Evolutionary conservation across 1,139 yeast species (phyloP), one percentile per base, ranked within the genome.

Genomic region (Insectozyma bohioensis): DNA sequence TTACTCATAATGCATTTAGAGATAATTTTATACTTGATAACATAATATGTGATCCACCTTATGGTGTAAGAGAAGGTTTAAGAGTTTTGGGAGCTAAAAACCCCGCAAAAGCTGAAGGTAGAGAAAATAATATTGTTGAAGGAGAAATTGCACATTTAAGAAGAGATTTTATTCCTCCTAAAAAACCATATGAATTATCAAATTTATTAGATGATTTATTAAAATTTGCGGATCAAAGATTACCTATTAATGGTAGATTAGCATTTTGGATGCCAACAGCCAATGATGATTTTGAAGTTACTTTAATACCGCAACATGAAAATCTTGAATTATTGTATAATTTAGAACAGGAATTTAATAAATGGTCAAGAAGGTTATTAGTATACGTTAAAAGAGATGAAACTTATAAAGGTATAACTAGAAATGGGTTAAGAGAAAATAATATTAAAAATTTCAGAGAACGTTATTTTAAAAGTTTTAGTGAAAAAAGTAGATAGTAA

Each of bases 211-310:
- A 81, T 46, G 97, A 90, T 53, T 63, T 94, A 32, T 65, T 92
- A 25, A 58, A 64, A 16, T 92, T 84, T 64, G 75, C 95, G 0
- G 78, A 92, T 1, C 65, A 69, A 7, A 74, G 92, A 48, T 66
- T 92, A 36, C 85, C 84, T 0, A 63, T 79, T 2, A 75, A 75
- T 8, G 96, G 97, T 0, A 64, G 97, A 41, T 65, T 92, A 23
- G 86, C 95, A 15, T 90, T 88, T 55, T 92, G 99, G 99, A 86
- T 92, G 95, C 99, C 99, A 0, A 85, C 95, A 0, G 95, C 97
- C 2, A 88, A 88, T 52, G 95, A 86, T 46, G 95, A 86, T 43
- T 80, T 78, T 45, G 80, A 80, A 39, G 67, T 64, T n/a, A 78
- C 85, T 21, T 69, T 76, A 36, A 79, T 90, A 24, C 97, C 97